These are phyloP conservation scores for Zygosaccharomyces lentus DNA, from an alignment of 805 yeast genomes.

Conservation along the genomic window DNA sequence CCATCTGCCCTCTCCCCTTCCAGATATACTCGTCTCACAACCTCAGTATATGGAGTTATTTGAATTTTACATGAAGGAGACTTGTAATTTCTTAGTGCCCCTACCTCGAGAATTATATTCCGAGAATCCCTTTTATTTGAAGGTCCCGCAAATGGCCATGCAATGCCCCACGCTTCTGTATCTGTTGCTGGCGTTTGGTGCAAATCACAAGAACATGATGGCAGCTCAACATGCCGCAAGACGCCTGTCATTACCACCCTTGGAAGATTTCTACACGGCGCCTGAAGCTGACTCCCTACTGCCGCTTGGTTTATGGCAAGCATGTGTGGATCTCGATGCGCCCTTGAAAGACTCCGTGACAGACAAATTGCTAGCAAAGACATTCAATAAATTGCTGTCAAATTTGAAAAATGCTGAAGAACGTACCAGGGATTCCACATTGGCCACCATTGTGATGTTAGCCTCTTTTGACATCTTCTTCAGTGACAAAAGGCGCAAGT, in stretches of 20 bases:
- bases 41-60: slow-evolving; percentile 59
- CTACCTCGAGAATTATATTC: slow-evolving; percentile 53
- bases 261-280: neutral
- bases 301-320: neutral
- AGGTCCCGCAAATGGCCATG: slow-evolving; percentile 67
- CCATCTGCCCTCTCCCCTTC: slow-evolving; percentile 43
- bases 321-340: slow-evolving; percentile 26
- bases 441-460: slow-evolving; percentile 57
- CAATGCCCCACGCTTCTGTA: slow-evolving; percentile 49
- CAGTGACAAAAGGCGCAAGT: slow-evolving; percentile 42
- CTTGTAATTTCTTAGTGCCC: slow-evolving; percentile 60
- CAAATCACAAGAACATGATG: slow-evolving; percentile 37
- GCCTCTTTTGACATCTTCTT: slow-evolving; percentile 55
- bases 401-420: slow-evolving; percentile 48
- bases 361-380: slow-evolving; percentile 50
- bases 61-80: slow-evolving; percentile 57
- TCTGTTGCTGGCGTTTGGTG: slow-evolving; percentile 49
- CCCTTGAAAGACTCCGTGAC: slow-evolving; percentile 17
- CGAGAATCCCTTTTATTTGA: slow-evolving; percentile 61
- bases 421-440: slow-evolving; percentile 60
- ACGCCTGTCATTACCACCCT: neutral
- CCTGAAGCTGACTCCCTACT: neutral
- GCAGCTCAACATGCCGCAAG: neutral
- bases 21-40: slow-evolving; percentile 55
- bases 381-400: slow-evolving; percentile 52